A percentile compares a stretch with the other conserved stretches of the same genome.
These are phyloP conservation scores for Tricholoma matsutake DNA, from an alignment of 768 basidiomycete genomes.

Conservation along the genomic window DNA sequence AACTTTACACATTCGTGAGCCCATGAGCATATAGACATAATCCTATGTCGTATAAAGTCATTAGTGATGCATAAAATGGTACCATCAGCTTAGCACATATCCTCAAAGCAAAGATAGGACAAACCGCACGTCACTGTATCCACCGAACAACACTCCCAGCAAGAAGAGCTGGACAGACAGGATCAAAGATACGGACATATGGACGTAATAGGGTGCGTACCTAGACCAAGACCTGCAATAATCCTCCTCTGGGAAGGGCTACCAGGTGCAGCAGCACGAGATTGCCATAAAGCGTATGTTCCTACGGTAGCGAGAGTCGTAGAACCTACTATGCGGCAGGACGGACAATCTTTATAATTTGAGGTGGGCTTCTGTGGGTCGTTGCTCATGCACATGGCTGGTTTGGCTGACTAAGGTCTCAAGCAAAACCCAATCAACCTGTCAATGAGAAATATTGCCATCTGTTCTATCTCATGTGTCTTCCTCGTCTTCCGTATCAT, in stretches of 20 bases:
- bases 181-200: background rate
- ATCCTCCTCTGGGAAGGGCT: slow-evolving; percentile 57
- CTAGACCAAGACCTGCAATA: slow-evolving; percentile 60
- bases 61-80: background rate
- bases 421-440: too few relatives aligned
- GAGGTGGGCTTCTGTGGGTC: background rate
- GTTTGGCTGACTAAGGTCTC: background rate
- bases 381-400: background rate
- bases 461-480: too few relatives aligned
- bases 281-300: slow-evolving; percentile 63
- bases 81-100: background rate
- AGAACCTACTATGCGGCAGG: slow-evolving; percentile 68
- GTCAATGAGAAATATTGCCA: too few relatives aligned
- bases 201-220: slow-evolving; percentile 32
- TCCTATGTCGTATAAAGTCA: too few relatives aligned
- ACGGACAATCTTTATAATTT: slow-evolving; percentile 52
- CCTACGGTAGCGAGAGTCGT: slow-evolving; percentile 61
- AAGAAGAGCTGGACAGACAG: slow-evolving; percentile 26
- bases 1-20: slow-evolving; percentile 57
- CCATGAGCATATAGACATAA: background rate
- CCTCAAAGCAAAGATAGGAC: background rate
- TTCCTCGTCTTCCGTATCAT: too few relatives aligned
- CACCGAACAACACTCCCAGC: slow-evolving; percentile 39
- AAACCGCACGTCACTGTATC: slow-evolving; percentile 24
- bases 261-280: slow-evolving; percentile 61